Evolutionary conservation across 2,329 filamentous ascomycete species (phyloP).

Genomic region (Fusarium falciforme): DNA sequence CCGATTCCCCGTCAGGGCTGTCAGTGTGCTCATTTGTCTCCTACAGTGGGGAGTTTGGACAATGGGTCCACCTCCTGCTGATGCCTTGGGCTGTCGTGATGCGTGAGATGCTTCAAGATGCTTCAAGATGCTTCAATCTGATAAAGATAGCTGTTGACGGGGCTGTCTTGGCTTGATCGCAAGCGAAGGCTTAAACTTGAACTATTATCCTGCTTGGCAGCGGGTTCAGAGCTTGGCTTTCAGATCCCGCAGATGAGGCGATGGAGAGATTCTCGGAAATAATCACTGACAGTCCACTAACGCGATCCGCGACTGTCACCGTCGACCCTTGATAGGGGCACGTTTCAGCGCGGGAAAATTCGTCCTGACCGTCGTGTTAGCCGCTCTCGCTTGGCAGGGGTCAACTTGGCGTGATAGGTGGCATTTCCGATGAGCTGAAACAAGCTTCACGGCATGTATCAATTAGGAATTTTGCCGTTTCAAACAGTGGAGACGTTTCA

Average conservation of each 20-base stretch:
- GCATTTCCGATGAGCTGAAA: slow-evolving; percentile 29
- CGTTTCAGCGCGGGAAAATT: slow-evolving; percentile 23
- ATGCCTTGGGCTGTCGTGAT: neutral
- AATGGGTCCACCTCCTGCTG: neutral
- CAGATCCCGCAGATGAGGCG: neutral
- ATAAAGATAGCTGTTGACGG: neutral
- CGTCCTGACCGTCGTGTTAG: slow-evolving; percentile 6
- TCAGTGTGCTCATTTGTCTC: neutral
- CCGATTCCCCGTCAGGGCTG: neutral
- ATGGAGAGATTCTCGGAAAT: neutral
- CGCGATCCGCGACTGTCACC: slow-evolving; percentile 8
- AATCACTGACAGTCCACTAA: neutral
- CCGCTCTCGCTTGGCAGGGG: neutral
- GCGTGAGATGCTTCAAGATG: neutral
- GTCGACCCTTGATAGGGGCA: slow-evolving; percentile 28
- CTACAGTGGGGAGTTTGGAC: neutral
- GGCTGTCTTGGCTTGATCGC: neutral
- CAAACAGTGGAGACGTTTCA: slow-evolving; percentile 32
- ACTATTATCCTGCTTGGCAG: neutral
- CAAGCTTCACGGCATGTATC: slow-evolving; percentile 20
- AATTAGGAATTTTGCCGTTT: slow-evolving; percentile 32
- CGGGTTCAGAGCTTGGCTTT: neutral
- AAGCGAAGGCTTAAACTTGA: neutral
- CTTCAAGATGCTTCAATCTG: neutral
- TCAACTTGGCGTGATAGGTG: slow-evolving; percentile 22